These are phyloP conservation scores for Boletus eberwhitei DNA, from an alignment of 768 basidiomycete species.

Conservation along the genomic window DNA sequence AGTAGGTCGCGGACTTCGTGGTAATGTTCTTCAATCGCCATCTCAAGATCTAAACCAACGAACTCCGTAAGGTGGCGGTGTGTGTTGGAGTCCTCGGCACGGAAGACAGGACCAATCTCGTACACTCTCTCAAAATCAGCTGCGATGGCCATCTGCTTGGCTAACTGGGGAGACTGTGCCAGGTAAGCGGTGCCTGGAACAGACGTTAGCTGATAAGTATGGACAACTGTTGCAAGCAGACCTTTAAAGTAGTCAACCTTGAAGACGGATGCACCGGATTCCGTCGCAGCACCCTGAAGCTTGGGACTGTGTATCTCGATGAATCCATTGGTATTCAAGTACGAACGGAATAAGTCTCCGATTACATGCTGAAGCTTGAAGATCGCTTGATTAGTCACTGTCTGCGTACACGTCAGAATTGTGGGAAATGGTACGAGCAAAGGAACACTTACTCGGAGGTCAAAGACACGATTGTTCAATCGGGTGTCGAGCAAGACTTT, in stretches of 20 bases:
- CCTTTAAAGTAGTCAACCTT: slow-evolving; percentile 98
- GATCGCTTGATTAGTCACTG: slow-evolving; percentile 92
- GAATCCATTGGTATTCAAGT: slow-evolving; percentile 71
- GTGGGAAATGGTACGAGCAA: neutral
- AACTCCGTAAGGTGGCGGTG: slow-evolving; percentile 99
- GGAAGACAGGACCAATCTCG: slow-evolving; percentile 95
- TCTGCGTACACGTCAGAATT: slow-evolving; percentile 45
- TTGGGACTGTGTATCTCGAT: slow-evolving; percentile 97
- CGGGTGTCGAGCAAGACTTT: slow-evolving; percentile 90
- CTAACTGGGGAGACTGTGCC: slow-evolving; percentile 95
- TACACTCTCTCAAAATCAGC: slow-evolving; percentile 98
- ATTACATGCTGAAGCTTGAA: slow-evolving; percentile 92
- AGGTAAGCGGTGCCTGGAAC: slow-evolving; percentile 80
- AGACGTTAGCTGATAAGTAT: neutral
- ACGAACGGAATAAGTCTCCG: slow-evolving; percentile 82
- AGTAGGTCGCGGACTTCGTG: slow-evolving; percentile 95
- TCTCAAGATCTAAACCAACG: slow-evolving; percentile 97
- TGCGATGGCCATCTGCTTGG: slow-evolving; percentile 99
- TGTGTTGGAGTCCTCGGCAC: slow-evolving; percentile 96
- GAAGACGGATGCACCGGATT: slow-evolving; percentile 96
- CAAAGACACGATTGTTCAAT: slow-evolving; percentile 89
- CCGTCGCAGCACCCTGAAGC: slow-evolving; percentile 94
- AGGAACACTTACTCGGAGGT: slow-evolving; percentile 69
- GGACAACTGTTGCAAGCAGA: neutral
- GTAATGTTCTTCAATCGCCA: slow-evolving; percentile 98